These are phyloP conservation scores for Poa annua DNA, from an alignment of 176 grass and related monocot genomes.

Conservation along the genomic window DNA sequence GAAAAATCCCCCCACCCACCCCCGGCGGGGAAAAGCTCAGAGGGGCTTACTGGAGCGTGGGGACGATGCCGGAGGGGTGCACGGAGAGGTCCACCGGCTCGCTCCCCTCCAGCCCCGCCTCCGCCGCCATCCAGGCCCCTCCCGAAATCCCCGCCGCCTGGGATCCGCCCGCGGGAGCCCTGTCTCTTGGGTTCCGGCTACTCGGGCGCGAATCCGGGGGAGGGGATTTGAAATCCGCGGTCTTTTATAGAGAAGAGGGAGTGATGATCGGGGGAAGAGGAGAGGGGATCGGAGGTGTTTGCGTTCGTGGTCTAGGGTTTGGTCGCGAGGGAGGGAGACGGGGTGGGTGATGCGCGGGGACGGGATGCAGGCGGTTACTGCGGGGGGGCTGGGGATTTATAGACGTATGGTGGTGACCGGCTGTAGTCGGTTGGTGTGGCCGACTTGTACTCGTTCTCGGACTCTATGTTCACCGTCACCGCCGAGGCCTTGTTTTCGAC, in stretches of 20 bases:
- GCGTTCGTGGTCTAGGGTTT: neutral
- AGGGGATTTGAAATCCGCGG: slow-evolving; percentile 43
- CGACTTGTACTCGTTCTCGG: slow-evolving; percentile 30
- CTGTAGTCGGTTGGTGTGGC: slow-evolving; percentile 3
- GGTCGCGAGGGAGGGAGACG: neutral
- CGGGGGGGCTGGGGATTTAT: neutral
- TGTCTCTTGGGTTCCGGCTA: too few species aligned
- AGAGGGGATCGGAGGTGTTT: neutral
- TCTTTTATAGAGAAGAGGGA: slow-evolving; percentile 62
- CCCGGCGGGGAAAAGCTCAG: too few species aligned
- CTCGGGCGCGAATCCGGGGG: slow-evolving; percentile 41
- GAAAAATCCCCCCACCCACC: neutral
- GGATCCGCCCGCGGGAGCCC: neutral
- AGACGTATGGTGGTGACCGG: neutral
- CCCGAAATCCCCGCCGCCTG: neutral
- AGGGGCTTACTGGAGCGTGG: slow-evolving; percentile 68
- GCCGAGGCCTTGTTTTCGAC: too few species aligned
- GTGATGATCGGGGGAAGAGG: neutral
- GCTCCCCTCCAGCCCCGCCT: slow-evolving; percentile 65
- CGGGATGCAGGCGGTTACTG: neutral
- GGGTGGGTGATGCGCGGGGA: neutral
- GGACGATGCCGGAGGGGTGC: slow-evolving; percentile 77
- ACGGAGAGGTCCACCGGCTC: slow-evolving; percentile 69
- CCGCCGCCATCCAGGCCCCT: slow-evolving; percentile 19
- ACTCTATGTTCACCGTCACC: too few species aligned